Percentiles rank a stretch among this genome's conserved stretches.
These are phyloP conservation scores for Martiniozyma abietophila DNA, from an alignment of 805 yeast genomes.

Conservation along the genomic window DNA sequence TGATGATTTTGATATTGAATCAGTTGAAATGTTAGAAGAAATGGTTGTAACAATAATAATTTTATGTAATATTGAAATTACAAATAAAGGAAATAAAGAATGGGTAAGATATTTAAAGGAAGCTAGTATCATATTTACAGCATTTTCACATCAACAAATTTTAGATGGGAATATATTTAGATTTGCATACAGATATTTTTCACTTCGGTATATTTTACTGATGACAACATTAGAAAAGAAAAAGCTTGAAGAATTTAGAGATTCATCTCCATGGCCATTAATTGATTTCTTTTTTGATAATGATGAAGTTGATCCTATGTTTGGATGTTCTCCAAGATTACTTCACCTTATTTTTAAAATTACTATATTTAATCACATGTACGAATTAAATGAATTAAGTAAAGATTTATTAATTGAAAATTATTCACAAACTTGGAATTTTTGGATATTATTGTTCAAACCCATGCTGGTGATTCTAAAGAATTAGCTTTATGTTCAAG, in stretches of 20 bases:
- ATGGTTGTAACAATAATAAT: conserved; percentile 22
- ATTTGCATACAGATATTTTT: conserved; percentile 26
- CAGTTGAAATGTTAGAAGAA: conserved; percentile 20
- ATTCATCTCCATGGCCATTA: conserved; percentile 19
- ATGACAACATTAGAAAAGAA: conserved; percentile 19
- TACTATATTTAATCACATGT: conserved; percentile 14
- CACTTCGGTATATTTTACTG: conserved; percentile 23
- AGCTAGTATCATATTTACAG: conserved; percentile 22
- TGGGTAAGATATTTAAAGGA: conserved; percentile 27
- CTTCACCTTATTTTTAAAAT: conserved; percentile 19
- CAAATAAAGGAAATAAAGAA: conserved; percentile 20
- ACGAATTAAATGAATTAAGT: conserved; percentile 7
- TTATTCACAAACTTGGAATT: conserved; percentile 11
- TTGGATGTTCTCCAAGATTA: conserved; percentile 28
- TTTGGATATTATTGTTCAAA: conserved; percentile 11
- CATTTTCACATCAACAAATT: conserved; percentile 16
- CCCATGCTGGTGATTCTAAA: conserved; percentile 1
- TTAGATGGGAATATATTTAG: conserved; percentile 17
- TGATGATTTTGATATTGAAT: conserved; percentile 17
- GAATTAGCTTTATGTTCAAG: conserved; percentile 17
- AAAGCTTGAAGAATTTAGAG: conserved; percentile 12
- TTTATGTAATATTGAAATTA: conserved; percentile 25
- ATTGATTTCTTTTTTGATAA: conserved; percentile 19
- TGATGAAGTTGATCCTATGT: conserved; percentile 24
- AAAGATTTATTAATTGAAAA: conserved; percentile 4